Base-by-base conservation (phyloP, 140 eudicot species). In the Oenanthe javanica region DNA sequence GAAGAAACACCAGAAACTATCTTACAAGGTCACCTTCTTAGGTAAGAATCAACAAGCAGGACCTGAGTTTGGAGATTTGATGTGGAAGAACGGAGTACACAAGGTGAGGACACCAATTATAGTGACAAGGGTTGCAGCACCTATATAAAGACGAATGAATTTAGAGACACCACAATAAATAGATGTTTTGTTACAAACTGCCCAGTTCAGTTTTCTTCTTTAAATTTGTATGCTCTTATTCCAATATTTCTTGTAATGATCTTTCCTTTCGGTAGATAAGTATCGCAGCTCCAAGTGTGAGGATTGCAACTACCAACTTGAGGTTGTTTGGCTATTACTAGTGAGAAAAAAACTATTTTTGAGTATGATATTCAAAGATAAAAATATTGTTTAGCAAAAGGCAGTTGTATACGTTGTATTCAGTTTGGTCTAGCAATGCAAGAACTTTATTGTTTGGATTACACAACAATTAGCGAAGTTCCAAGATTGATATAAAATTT, bases 31-130 rank as follows among this genome's bases (percentile, higher is more conserved):
- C n/a, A 88, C 91, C 7, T 87, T 94, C 21, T 83, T 77, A 9
- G 80, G 86, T n/a, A 89, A 77, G 76, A 55, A 77, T 27, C 77
- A 88, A 75, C 97, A 87, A 81, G 78, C 85, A 19, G 87, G 84
- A 16, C 96, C 97, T 0, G 91, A 92, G 72, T 88, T 84, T 43
- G 98, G 98, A 77, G 81, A 88, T 47, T 69, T 94, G 87, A 82
- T 89, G 81, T 94, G 98, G 98, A 94, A 89, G 83, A 94, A 92
- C 75, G 95, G 91, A 67, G 84, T 85, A 21, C 96, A 94, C 85
- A 86, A 77, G 40, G 98, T 94, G 40, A 86, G 98, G 84, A 94
- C 95, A 83, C 97, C 98, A 10, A 71, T 92, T 31, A 82, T 90
- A 1, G 31, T 94, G 79, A 90, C 95, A 25, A 89, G 97, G 98